Evolutionary conservation across 768 basidiomycete species (phyloP), one percentile per base, ranked within the genome.

Genomic region (Suillus ampliporus): DNA sequence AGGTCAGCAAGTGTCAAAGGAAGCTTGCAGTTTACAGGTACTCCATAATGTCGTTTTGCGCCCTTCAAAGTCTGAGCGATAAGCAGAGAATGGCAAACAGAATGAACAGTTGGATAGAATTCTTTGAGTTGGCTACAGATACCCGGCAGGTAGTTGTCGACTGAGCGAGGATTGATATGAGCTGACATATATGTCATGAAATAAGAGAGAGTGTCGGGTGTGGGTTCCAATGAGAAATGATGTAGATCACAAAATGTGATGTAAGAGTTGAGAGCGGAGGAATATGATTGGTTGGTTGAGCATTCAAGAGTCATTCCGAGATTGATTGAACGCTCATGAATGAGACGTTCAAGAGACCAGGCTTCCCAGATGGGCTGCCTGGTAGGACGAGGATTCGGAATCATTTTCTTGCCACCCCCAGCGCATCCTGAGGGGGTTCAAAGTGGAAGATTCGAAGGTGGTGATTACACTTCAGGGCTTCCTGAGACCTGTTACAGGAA

Each of bases 201-300:
- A 37, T 67, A 67, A 2, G 64, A 64, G 0, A 67, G 8, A 2
- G 62, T 69, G 35, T 70, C 64, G 3, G 65, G 52, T 1, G 78
- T 79, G 0, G 81, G 82, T 1, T 78, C 70, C 17, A 78, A 19
- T 9, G 78, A 70, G 17, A 80, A 65, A 1, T 72, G 13, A 58
- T 83, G 79, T 0, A 65, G 1, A 0, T 61, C 31, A 43, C 71
- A 69, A 64, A 83, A 82, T 0, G 69, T 64, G 11, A 80, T 28
- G 52, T 81, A 82, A 1, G 77, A 80, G 37, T 79, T 72, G 14
- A 79, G 61, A 7, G 74, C 71, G 0, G 78, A 79, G 1, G 66
- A 56, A 63, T 81, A 82, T 0, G 71, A 60, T 0, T 35, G 23
- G 4, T 40, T 38, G 1, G 77, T 74, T 8, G 69, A 68, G 0